phyloP scores from a whole-genome alignment of 768 basidiomycete genomes.

The Serendipita indica region DNA sequence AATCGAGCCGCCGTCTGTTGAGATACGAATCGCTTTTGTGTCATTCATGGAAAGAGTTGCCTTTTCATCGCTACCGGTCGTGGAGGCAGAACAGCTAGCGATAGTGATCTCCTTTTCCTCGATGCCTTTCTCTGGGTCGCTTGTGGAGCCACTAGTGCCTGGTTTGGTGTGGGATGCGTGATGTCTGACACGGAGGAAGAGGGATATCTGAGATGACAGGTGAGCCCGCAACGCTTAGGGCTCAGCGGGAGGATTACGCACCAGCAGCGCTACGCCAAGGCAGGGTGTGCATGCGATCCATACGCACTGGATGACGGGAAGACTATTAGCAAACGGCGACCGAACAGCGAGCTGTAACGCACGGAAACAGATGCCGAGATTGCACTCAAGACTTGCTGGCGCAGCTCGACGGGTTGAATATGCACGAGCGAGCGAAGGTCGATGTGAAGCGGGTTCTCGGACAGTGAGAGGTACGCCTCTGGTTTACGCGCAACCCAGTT shows the following conservation, averaged over 20 bases:
- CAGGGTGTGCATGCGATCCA: constrained; percentile 64
- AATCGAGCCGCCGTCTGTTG: no score
- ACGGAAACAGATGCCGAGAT: constrained; percentile 54
- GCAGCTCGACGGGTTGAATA: constrained; percentile 30
- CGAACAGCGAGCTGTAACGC: constrained; percentile 15
- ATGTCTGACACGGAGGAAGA: background rate
- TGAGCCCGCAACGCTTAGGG: background rate
- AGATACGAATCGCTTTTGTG: no score
- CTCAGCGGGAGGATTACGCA: constrained; percentile 21
- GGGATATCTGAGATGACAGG: background rate
- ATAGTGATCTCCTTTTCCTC: no score
- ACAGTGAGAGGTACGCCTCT: constrained; percentile 32
- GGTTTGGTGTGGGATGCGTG: background rate
- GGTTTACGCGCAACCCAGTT: constrained; percentile 31
- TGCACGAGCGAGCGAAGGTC: constrained; percentile 36
- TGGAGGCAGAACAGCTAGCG: no score
- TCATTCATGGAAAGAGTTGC: no score
- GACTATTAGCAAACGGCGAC: constrained; percentile 10
- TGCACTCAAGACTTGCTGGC: constrained; percentile 33
- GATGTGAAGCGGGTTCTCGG: constrained; percentile 32
- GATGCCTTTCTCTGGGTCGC: no score
- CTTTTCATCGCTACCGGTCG: no score
- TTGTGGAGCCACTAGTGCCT: no score
- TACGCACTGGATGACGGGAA: constrained; percentile 20
- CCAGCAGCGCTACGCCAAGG: constrained; percentile 48